phyloP scores from a whole-genome alignment of 2,329 filamentous ascomycete species.

The Chrysoporthe deuterocubensis region DNA sequence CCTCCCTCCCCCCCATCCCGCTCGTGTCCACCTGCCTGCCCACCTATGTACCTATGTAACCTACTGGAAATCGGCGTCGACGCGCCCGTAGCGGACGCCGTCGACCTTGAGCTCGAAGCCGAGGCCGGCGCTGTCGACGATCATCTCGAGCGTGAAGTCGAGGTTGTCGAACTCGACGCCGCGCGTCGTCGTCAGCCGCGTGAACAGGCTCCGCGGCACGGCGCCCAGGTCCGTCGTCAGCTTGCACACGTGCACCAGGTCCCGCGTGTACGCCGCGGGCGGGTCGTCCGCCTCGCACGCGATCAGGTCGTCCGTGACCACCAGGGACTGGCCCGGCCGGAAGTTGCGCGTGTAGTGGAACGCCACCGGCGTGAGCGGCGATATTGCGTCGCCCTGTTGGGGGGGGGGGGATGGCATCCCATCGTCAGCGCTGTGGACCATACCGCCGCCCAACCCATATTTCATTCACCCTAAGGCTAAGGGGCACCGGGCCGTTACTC shows the following conservation, averaged over 20 bases:
- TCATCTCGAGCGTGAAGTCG: constrained; percentile 83
- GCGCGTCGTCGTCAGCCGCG: constrained; percentile 74
- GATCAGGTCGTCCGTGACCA: constrained; percentile 81
- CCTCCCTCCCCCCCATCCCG: neutral
- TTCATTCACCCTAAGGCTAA: no score
- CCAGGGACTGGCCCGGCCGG: constrained; percentile 73
- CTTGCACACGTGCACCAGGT: constrained; percentile 75
- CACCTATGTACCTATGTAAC: neutral
- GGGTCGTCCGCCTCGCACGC: constrained; percentile 73
- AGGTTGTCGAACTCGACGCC: constrained; percentile 83
- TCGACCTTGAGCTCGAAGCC: constrained; percentile 81
- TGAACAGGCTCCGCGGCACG: constrained; percentile 75
- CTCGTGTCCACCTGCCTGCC: no score
- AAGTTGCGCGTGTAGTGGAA: constrained; percentile 90
- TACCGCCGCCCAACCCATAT: no score
- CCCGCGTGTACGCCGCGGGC: constrained; percentile 61
- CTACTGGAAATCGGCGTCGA: constrained; percentile 77
- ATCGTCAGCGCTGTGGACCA: constrained; percentile 1
- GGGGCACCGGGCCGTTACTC: constrained; percentile 30
- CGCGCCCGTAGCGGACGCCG: constrained; percentile 74
- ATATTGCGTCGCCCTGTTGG: constrained; percentile 71
- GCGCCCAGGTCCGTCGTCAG: constrained; percentile 79
- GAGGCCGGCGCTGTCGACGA: constrained; percentile 75
- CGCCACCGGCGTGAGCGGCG: constrained; percentile 72
- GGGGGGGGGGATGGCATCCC: no score